phyloP scores from a whole-genome alignment of 441 rosid species.

The Viola pubescens region DNA sequence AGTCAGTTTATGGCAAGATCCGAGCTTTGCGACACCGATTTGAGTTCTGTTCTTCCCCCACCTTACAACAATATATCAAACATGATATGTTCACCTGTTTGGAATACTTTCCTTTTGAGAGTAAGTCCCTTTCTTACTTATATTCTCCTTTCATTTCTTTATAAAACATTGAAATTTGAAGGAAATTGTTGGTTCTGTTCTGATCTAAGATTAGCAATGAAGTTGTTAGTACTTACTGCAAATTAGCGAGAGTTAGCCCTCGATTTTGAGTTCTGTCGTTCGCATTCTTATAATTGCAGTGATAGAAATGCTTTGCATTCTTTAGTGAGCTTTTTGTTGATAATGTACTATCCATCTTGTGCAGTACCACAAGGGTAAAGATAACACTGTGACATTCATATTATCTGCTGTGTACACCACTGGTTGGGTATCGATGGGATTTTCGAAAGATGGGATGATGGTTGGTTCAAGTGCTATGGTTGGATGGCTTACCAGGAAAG shows the following conservation, averaged over 20 bases:
- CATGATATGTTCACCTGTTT: constrained; percentile 55
- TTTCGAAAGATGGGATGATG: constrained; percentile 84
- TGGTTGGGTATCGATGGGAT: constrained; percentile 95
- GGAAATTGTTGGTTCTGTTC: neutral
- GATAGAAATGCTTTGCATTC: neutral
- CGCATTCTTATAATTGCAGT: neutral
- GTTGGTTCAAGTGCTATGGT: constrained; percentile 86
- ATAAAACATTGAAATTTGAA: neutral
- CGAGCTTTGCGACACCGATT: constrained; percentile 49
- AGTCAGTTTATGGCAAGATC: constrained; percentile 16
- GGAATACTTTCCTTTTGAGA: constrained; percentile 75
- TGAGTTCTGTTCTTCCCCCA: constrained; percentile 59
- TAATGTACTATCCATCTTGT: neutral
- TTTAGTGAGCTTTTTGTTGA: neutral
- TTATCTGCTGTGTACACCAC: constrained; percentile 67
- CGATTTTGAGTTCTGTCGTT: neutral
- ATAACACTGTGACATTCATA: constrained; percentile 57
- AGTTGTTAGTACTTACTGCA: no score
- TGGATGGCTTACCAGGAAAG: constrained; percentile 79
- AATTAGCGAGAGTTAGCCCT: neutral
- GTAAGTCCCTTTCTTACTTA: constrained; percentile 30
- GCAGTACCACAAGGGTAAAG: constrained; percentile 67
- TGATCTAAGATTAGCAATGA: neutral
- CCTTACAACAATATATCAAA: constrained; percentile 67
- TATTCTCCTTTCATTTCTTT: neutral